A percentile compares a stretch with the other conserved stretches of the same genome.
Evolutionary conservation across 1,284 basidiomycete species (phyloP).

Genomic region (Ustilago loliicola): DNA sequence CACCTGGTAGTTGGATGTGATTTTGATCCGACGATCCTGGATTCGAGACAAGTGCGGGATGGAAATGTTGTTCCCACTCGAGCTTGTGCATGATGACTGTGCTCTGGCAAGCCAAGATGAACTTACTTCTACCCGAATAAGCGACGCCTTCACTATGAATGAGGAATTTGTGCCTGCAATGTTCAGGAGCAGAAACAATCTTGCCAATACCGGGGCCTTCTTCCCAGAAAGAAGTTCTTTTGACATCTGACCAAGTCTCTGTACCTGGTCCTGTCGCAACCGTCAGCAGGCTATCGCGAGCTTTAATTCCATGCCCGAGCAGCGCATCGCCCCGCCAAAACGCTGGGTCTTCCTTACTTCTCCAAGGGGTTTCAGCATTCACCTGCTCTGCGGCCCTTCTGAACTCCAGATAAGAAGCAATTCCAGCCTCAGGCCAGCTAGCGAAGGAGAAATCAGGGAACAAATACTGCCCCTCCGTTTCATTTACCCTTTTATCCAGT

Average conservation of each 20-base stretch:
- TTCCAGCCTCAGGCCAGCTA: constrained; percentile 57
- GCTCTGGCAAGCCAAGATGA: constrained; percentile 45
- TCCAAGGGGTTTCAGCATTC: constrained; percentile 43
- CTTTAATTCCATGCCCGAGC: constrained; percentile 21
- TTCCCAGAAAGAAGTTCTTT: constrained; percentile 54
- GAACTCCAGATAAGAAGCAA: constrained; percentile 51
- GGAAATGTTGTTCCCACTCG: constrained; percentile 61
- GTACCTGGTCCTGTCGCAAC: constrained; percentile 31
- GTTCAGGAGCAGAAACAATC: constrained; percentile 41
- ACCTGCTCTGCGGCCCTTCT: constrained; percentile 20
- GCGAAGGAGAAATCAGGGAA: constrained; percentile 59
- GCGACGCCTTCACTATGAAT: constrained; percentile 59
- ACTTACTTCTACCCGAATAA: constrained; percentile 58
- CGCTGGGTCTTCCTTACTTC: constrained; percentile 32
- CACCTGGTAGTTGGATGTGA: constrained; percentile 15
- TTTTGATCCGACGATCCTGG: constrained; percentile 27
- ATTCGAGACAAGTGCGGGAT: constrained; percentile 45
- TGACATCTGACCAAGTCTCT: constrained; percentile 47
- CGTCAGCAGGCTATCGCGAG: constrained; percentile 26
- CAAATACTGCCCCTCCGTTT: constrained; percentile 33
- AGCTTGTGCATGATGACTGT: constrained; percentile 50
- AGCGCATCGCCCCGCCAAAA: constrained; percentile 49
- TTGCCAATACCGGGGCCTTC: constrained; percentile 22
- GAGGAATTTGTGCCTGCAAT: constrained; percentile 55
- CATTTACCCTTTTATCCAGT: constrained; percentile 34